Base-by-base conservation (phyloP, 306 rosid species). In the Lathyrus oleraceus region DNA sequence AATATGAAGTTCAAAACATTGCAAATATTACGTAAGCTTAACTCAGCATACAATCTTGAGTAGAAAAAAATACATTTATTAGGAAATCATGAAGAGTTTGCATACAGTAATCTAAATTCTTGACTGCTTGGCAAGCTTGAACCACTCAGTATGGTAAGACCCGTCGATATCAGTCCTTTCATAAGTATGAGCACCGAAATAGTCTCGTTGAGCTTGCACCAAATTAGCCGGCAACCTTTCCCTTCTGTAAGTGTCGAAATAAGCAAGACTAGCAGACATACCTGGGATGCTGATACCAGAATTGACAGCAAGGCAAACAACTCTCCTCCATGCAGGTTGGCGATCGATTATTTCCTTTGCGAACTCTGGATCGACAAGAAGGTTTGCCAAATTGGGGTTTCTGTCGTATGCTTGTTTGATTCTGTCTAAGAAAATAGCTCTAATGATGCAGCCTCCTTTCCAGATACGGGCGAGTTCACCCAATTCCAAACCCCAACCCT, bases 151-250 rank as follows among this genome's bases (percentile, higher is more conserved):
- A 51, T 92, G 97, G 89, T 83, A 92, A 27, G 95, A 76, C n/a
- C 97, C 96, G 38, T 87, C 92, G 0, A 62, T 23, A 30, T 89
- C 97, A 58, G 70, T 72, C 82, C 96, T 83, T 80, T 92, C 92
- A 63, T 89, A 89, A 17, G 97, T 92, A 77, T 92, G 97, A 67
- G 97, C 97, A 51, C 97, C 96, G 16, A 89, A 92, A 79, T 92
- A 92, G 82, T 92, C 97, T 40, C 97, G 71, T 49, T 92, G 97
- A 70, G 97, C 97, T 87, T 92, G 96, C 77, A 92, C 96, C 87
- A 89, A 75, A 76, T 92, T 92, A 52, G 97, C 96, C 0, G 97
- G 95, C 80, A 92, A 78, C 62, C 89, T 86, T 17, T 61, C 85
- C 87, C 97, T 89, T 73, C 96, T 81, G 78, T 89, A 89, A 35